A percentile compares a stretch with the other conserved stretches of the same genome.
Evolutionary conservation across 768 basidiomycete species (phyloP).

Genomic region (Rhizopogon vesiculosus): DNA sequence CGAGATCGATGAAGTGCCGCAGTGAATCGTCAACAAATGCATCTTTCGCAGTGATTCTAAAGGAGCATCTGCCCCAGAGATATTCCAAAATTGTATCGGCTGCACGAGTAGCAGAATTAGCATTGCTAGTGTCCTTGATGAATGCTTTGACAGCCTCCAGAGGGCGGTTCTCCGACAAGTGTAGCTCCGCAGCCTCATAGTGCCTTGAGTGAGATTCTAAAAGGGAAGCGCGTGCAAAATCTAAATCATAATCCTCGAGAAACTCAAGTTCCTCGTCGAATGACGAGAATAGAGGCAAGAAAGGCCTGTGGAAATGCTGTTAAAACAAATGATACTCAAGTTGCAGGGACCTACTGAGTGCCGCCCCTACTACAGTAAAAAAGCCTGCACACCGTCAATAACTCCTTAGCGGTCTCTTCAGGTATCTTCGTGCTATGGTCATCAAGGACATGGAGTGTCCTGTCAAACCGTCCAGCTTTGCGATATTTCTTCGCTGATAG

Average conservation of each 20-base stretch:
- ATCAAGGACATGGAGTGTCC: constrained; percentile 45
- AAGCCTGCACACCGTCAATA: constrained; percentile 41
- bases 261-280: constrained; percentile 52
- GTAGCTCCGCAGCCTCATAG: constrained; percentile 49
- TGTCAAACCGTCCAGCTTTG: constrained; percentile 46
- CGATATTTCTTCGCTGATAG: constrained; percentile 43
- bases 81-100: constrained; percentile 34
- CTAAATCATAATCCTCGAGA: constrained; percentile 49
- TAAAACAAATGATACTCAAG: neutral
- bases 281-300: constrained; percentile 42
- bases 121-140: constrained; percentile 27
- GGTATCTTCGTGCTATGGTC: constrained; percentile 28
- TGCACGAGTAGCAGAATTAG: constrained; percentile 29
- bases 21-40: constrained; percentile 3
- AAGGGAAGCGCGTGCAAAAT: constrained; percentile 41
- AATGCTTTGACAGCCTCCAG: constrained; percentile 43
- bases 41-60: constrained; percentile 24
- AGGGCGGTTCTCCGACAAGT: constrained; percentile 41
- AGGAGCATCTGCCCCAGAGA: constrained; percentile 43
- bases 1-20: constrained; percentile 20
- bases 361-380: constrained; percentile 35
- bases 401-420: constrained; percentile 24
- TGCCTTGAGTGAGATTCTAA: constrained; percentile 37
- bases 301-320: constrained; percentile 32
- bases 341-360: constrained; percentile 20